phyloP scores from a whole-genome alignment of 2,329 filamentous ascomycete species.

The Calonectria leucothoes region DNA sequence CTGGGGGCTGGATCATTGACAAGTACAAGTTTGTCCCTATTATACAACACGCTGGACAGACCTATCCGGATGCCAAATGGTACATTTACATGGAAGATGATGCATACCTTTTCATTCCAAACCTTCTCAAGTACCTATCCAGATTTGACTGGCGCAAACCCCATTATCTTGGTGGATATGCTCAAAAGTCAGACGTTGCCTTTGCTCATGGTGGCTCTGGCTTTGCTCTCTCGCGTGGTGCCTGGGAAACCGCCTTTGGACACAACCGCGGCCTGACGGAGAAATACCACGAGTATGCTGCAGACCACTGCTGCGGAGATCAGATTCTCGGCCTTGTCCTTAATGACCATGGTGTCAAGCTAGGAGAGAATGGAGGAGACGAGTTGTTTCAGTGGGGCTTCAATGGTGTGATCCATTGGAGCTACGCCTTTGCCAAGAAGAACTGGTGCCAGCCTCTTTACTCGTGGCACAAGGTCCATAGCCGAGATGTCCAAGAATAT shows the following conservation, averaged over 20 bases:
- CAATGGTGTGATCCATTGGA: constrained; percentile 39
- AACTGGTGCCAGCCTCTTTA: constrained; percentile 40
- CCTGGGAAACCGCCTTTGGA: constrained; percentile 39
- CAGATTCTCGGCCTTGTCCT: constrained; percentile 38
- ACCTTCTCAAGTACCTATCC: constrained; percentile 29
- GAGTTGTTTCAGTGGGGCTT: constrained; percentile 41
- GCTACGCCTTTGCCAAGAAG: constrained; percentile 32
- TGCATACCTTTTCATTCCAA: constrained; percentile 38
- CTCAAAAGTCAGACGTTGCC: constrained; percentile 36
- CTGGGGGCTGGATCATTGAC: constrained; percentile 41
- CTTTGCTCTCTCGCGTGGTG: constrained; percentile 37
- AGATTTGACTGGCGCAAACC: constrained; percentile 32
- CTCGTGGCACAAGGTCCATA: constrained; percentile 42
- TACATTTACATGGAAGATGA: constrained; percentile 44
- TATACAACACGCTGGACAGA: constrained; percentile 37
- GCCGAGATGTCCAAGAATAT: constrained; percentile 36
- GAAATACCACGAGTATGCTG: constrained; percentile 37
- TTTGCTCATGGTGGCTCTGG: constrained; percentile 41
- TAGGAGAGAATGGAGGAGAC: constrained; percentile 41
- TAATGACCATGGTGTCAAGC: constrained; percentile 32
- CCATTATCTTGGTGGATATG: constrained; percentile 40
- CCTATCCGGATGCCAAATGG: constrained; percentile 40
- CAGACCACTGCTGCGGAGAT: constrained; percentile 40
- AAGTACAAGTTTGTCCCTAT: constrained; percentile 43
- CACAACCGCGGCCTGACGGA: constrained; percentile 27